Percentiles rank a stretch among this genome's conserved stretches.
Conservation (phyloP, 1,284 basidiomycete genomes). For the Marasmius oreades region DNA sequence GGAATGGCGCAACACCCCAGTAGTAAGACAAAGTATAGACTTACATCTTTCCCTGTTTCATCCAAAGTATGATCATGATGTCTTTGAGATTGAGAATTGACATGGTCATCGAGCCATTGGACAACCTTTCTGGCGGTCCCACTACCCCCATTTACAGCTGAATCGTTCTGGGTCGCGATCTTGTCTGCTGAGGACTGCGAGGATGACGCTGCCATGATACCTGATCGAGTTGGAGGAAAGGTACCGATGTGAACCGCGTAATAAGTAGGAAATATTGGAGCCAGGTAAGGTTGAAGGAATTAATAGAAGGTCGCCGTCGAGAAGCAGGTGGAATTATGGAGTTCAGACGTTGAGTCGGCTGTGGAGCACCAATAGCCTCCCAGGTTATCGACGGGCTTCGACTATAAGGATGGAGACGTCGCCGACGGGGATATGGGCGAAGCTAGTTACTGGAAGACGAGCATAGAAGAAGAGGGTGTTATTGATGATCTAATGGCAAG, state of each 20-base stretch:
- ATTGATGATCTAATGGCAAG: no score
- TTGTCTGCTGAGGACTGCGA: not conserved
- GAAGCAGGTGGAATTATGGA: no score
- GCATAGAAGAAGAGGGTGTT: no score
- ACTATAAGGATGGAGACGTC: no score
- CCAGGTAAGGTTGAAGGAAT: not conserved
- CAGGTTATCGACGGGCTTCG: no score
- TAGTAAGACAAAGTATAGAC: not conserved
- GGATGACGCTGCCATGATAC: not conserved
- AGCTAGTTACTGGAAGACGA: no score
- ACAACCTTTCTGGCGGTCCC: slow-evolving; percentile 11
- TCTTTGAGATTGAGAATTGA: slow-evolving; percentile 6
- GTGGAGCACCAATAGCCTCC: no score
- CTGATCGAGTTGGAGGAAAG: not conserved
- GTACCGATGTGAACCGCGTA: no score
- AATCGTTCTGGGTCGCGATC: not conserved
- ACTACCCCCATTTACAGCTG: not conserved
- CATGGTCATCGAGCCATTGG: slow-evolving; percentile 13
- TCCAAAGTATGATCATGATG: slow-evolving; percentile 8
- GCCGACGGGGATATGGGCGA: no score
- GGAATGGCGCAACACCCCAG: not conserved
- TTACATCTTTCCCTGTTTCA: slow-evolving; percentile 11
- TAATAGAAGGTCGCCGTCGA: no score
- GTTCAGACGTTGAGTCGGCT: no score
- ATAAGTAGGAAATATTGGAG: not conserved